phyloP scores from a whole-genome alignment of 2,329 filamentous ascomycete genomes.

The Dactylellina cionopaga region DNA sequence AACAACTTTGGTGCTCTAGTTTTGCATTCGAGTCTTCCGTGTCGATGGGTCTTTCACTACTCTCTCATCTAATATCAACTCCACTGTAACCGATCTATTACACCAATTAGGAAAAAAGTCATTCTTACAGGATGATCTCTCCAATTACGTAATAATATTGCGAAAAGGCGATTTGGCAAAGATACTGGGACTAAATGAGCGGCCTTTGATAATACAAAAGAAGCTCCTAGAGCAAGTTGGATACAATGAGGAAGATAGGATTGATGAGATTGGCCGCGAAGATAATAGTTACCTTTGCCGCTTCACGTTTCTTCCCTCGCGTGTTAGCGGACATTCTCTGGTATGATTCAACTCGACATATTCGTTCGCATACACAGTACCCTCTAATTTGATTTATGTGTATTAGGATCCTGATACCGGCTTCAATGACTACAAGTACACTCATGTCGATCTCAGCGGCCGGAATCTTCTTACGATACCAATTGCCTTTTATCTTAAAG shows the following conservation, averaged over 20 bases:
- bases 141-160: slow-evolving; percentile 95
- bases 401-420: slow-evolving; percentile 77
- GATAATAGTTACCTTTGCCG: slow-evolving; percentile 97
- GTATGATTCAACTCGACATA: slow-evolving; percentile 39
- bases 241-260: slow-evolving; percentile 83
- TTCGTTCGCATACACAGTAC: neutral
- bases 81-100: slow-evolving; percentile 86
- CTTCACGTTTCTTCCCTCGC: slow-evolving; percentile 91
- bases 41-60: slow-evolving; percentile 94
- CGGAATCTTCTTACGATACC: slow-evolving; percentile 94
- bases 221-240: slow-evolving; percentile 88
- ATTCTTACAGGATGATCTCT: slow-evolving; percentile 85
- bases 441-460: slow-evolving; percentile 89
- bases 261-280: slow-evolving; percentile 93
- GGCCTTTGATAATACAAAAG: slow-evolving; percentile 91
- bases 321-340: slow-evolving; percentile 76
- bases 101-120: slow-evolving; percentile 94
- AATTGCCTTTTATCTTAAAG: slow-evolving; percentile 90
- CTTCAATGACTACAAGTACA: slow-evolving; percentile 86
- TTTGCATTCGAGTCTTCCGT: slow-evolving; percentile 94
- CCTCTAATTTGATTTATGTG: slow-evolving; percentile 58
- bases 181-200: slow-evolving; percentile 79
- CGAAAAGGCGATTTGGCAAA: slow-evolving; percentile 90
- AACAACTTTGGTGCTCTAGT: slow-evolving; percentile 60
- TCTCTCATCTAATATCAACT: slow-evolving; percentile 82